Percentiles rank a stretch among this genome's conserved stretches.
Conservation (phyloP, 441 rosid genomes). For the Mallotus japonicus region DNA sequence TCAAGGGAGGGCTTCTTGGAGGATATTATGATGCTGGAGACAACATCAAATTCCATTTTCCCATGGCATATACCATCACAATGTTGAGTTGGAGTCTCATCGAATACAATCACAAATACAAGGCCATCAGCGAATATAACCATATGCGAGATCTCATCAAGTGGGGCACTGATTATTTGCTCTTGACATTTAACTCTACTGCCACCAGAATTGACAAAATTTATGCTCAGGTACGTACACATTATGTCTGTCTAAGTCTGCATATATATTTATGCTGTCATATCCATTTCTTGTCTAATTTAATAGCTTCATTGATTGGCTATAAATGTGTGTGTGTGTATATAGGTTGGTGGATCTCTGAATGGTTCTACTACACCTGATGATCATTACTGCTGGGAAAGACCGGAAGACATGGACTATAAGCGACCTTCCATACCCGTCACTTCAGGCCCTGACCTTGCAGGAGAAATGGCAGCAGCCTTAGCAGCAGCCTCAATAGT, state of each 20-base stretch:
- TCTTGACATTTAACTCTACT: slow-evolving; percentile 66
- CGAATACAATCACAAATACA: slow-evolving; percentile 66
- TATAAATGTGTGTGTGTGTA: too few species aligned
- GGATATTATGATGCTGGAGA: slow-evolving; percentile 89
- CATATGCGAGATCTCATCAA: slow-evolving; percentile 65
- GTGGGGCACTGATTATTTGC: slow-evolving; percentile 87
- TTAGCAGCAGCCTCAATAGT: slow-evolving; percentile 78
- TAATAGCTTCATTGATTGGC: too few species aligned
- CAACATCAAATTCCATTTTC: slow-evolving; percentile 71
- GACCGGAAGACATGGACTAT: slow-evolving; percentile 84
- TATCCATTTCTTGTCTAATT: too few species aligned
- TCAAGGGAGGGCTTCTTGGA: slow-evolving; percentile 60
- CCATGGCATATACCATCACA: slow-evolving; percentile 84
- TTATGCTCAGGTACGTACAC: slow-evolving; percentile 46
- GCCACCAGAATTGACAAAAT: slow-evolving; percentile 58
- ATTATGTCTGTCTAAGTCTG: too few species aligned
- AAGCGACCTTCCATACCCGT: slow-evolving; percentile 40
- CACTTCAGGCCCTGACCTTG: slow-evolving; percentile 56
- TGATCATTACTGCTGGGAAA: slow-evolving; percentile 74
- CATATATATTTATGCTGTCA: too few species aligned
- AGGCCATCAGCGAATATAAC: slow-evolving; percentile 54
- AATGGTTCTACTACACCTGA: slow-evolving; percentile 57
- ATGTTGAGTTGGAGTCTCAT: slow-evolving; percentile 92
- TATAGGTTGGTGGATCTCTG: slow-evolving; percentile 63
- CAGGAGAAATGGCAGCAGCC: slow-evolving; percentile 75